Evolutionary conservation across 2,329 filamentous ascomycete species (phyloP), one percentile per base, ranked within the genome.

Genomic region (Fusarium pseudoanthophilum): DNA sequence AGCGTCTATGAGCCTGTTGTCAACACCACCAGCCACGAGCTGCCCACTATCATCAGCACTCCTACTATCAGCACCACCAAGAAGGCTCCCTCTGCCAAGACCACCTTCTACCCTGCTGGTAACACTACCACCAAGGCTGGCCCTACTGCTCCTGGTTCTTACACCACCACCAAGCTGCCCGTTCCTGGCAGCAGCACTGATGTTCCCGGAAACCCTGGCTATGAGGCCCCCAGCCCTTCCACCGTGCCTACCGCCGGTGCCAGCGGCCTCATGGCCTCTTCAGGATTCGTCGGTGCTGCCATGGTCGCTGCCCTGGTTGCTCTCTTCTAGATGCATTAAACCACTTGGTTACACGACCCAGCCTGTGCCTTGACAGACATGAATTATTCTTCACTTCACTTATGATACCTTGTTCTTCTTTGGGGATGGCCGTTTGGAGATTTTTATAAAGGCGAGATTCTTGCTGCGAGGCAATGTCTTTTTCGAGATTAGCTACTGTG

Each of bases 241-340:
- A 60, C 69, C 16, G 72, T 77, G 46, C 66, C 80, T 55, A 77
- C 80, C 20, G 71, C 63, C 45, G 81, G 79, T 67, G 83, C 83
- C 55, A 80, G 77, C 68, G 77, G 79, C 43, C 77, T 85, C 45
- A 74, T 83, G 34, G 77, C 82, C 68, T 81, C 84, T 74, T 81
- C 81, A 68, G 83, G 84, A 52, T 69, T 85, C 63, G 70, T 86
- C 51, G 81, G 83, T 40, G 80, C 79, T 45, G 81, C 80, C 42
- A 67, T 86, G 61, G 81, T 82, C 34, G 83, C 82, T 40, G 84
- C 81, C 66, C 65, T 85, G 57, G 81, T 82, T 66, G 79, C 84
- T 63, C 81, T 84, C 64, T 79, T 75, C 73, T 82, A 81, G 71
- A 63, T 58, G 30, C 13, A 34, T 48, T 43, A 21, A 34, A 28